Conservation (phyloP, 305 asterid genomes). For the Ruellia speciosa region DNA sequence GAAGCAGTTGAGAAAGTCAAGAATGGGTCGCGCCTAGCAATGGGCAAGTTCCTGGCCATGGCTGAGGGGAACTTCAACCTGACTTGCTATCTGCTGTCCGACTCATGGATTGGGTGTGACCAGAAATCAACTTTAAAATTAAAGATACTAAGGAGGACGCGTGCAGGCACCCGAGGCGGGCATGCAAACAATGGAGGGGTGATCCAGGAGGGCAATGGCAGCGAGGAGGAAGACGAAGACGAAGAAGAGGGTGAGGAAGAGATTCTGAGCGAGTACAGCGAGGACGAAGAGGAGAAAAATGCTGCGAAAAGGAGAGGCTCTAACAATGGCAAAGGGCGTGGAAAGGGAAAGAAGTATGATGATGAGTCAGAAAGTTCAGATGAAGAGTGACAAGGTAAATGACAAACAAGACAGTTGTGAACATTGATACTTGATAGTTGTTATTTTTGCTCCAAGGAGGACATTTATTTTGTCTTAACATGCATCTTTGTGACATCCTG, state of each 20-base stretch:
- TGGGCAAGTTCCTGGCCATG: constrained; percentile 70
- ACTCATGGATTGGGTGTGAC: constrained; percentile 87
- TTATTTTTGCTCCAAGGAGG: not conserved
- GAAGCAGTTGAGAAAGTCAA: constrained; percentile 59
- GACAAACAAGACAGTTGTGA: not conserved
- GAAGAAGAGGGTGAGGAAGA: constrained; percentile 58
- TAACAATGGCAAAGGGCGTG: constrained; percentile 32
- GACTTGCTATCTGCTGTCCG: constrained; percentile 64
- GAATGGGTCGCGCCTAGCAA: constrained; percentile 60
- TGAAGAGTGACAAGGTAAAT: constrained; percentile 28
- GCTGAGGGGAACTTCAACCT: constrained; percentile 65
- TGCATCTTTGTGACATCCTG: too few species aligned
- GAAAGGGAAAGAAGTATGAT: constrained; percentile 32
- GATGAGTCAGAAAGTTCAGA: constrained; percentile 31
- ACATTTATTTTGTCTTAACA: not conserved
- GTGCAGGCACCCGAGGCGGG: constrained; percentile 61
- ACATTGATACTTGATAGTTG: not conserved
- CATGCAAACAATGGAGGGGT: constrained; percentile 33
- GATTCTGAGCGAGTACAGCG: constrained; percentile 76
- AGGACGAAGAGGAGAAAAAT: constrained; percentile 49
- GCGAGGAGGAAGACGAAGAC: constrained; percentile 54
- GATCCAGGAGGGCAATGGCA: constrained; percentile 31
- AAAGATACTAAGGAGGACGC: constrained; percentile 56
- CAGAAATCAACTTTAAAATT: constrained; percentile 40
- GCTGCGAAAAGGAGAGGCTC: constrained; percentile 23